These are phyloP conservation scores for Sphagnurus paluster DNA, from an alignment of 1,284 basidiomycete genomes.

Conservation along the genomic window DNA sequence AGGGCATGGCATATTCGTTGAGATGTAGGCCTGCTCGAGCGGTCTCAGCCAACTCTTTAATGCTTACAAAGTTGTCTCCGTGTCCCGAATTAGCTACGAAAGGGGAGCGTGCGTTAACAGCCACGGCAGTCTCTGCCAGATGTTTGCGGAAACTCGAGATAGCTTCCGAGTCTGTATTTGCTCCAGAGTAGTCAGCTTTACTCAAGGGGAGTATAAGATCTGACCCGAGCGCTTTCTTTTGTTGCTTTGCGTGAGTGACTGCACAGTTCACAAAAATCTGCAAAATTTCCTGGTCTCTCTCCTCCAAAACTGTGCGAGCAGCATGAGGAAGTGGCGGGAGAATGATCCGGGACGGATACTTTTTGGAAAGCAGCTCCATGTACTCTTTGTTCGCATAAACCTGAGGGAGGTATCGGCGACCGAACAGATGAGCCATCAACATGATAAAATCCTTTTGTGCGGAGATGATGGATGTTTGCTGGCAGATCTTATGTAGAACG, in stretches of 20 bases:
- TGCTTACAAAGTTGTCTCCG: conserved; percentile 48
- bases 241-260: conserved; percentile 43
- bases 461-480: conserved; percentile 32
- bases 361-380: conserved; percentile 36
- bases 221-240: conserved; percentile 34
- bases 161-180: conserved; percentile 5
- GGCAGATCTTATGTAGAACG: conserved; percentile 57
- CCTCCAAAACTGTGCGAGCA: conserved; percentile 40
- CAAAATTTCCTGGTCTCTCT: conserved; percentile 53
- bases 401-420: conserved; percentile 49
- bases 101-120: conserved; percentile 44
- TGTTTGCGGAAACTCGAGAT: conserved; percentile 28
- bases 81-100: conserved; percentile 70
- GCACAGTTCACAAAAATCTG: conserved; percentile 57
- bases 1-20: conserved; percentile 59
- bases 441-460: conserved; percentile 54
- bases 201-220: conserved; percentile 52
- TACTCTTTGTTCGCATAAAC: conserved; percentile 40
- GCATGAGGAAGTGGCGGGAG: conserved; percentile 48
- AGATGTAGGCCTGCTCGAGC: conserved; percentile 52
- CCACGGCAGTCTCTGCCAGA: conserved; percentile 39
- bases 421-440: conserved; percentile 61
- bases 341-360: conserved; percentile 40
- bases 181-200: conserved; percentile 22
- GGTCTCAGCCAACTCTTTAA: conserved; percentile 53